Conservation (phyloP, 1,284 basidiomycete species). For the Wallemia hederae region DNA sequence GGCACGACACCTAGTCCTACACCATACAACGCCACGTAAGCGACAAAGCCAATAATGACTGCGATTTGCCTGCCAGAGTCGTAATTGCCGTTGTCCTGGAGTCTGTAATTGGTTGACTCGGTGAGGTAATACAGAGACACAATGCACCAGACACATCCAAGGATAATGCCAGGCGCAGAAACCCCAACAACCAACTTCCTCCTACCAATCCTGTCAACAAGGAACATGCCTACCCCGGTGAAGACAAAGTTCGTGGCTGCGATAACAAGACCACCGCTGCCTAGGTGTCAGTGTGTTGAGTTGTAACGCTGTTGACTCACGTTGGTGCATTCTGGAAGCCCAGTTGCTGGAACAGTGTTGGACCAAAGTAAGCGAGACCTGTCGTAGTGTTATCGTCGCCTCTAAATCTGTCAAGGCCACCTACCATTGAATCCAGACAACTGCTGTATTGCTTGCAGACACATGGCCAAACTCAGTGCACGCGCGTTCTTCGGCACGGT, state of each 20-base stretch:
- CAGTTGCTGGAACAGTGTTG: too few species aligned
- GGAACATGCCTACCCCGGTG: conserved; percentile 11
- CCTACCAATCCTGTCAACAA: conserved; percentile 15
- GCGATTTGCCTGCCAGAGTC: conserved; percentile 8
- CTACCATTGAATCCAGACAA: too few species aligned
- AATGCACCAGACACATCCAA: conserved; percentile 14
- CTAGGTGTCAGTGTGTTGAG: too few species aligned
- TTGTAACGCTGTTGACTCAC: too few species aligned
- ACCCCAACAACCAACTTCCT: conserved; percentile 13
- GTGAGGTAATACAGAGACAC: conserved; percentile 16
- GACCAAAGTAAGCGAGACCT: too few species aligned
- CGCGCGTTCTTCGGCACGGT: not conserved
- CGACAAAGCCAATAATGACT: conserved; percentile 15
- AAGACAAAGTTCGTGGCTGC: conserved; percentile 15
- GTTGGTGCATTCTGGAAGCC: too few species aligned
- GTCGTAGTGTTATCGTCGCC: too few species aligned
- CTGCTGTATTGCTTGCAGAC: conserved; percentile 8
- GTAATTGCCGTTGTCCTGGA: conserved; percentile 7
- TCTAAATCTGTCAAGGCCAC: too few species aligned
- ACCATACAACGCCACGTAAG: too few species aligned
- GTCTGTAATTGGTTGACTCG: conserved; percentile 7
- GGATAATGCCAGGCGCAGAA: conserved; percentile 12
- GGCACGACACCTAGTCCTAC: conserved; percentile 17
- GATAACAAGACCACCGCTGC: conserved; percentile 13
- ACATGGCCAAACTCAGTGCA: conserved; percentile 3